Evolutionary conservation across 805 yeast genomes (phyloP), one percentile per base, ranked within the genome.

Genomic region (Yarrowia sp.): DNA sequence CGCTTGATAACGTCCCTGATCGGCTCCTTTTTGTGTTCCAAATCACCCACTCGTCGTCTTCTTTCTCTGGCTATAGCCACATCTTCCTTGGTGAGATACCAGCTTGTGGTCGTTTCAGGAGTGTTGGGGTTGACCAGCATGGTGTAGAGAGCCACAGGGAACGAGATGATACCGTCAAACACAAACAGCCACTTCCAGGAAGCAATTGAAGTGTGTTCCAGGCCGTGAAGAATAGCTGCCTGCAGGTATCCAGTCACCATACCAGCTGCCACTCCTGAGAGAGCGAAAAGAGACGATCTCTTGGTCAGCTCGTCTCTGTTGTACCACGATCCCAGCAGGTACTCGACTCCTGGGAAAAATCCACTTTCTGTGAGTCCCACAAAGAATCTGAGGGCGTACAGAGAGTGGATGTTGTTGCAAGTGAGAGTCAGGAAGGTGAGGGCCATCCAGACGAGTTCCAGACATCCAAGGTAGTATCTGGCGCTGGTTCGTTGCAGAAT

Each of bases 291-390:
- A 4, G 63, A 56, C 5, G 63, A 56, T 26, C 63, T 10, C 15
- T 56, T 56, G 10, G 63, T 56, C 38, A 56, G 48, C n/a, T 82
- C 84, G 26, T 74, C 74, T 14, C 81, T 72, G 36, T 76, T 77
- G 75, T 81, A 82, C 74, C 74, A 75, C 8, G 68, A 65, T 3
- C 75, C 50, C 12, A 75, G 70, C 43, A 72, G 58, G 69, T 79
- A 78, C 42, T 74, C 74, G 38, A 81, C 77, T 22, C 82, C 84
- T 0, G 85, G 83, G 70, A 80, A 80, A 56, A 82, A 75, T 5
- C 82, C 84, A 52, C 82, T 78, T 70, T 82, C 84, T 41, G 80
- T 72, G 26, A 77, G 73, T 8, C 85, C 85, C 7, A 82, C 75
- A 43, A 81, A 74, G 15, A 79, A 74, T 43, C 85, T 74, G n/a